Base-by-base conservation (phyloP, 2,329 filamentous ascomycete species). In the Ophiostoma pallidulum region DNA sequence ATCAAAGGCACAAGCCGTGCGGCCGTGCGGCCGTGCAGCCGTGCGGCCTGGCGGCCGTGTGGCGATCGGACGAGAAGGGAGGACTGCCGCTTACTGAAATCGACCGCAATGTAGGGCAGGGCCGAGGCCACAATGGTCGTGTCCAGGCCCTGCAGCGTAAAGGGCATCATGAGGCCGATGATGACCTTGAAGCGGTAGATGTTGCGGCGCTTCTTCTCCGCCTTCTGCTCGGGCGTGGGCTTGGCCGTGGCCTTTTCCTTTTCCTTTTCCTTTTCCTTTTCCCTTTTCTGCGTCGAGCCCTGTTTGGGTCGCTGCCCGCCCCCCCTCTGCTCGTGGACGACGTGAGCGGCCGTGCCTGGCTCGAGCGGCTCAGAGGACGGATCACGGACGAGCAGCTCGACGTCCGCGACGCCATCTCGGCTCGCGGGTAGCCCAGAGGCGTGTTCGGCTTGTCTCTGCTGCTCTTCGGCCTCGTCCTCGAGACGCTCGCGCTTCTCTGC, bases 111-210 rank as follows among this genome's bases (percentile, higher is more conserved):
- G 53, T 72, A 77, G 0, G 77, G 74, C 16, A 80, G 62, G 0
- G 77, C 77, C 10, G 74, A 74, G 3, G 78, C 76, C 10, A 81
- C 55, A 37, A 85, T 81, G 0, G 81, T 85, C 2, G 76, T 66
- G 58, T 86, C 80, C 2, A 85, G 67, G 3, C 77, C 73, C 49
- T 81, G 74, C 0, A 84, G 67, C 8, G 77, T 71, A 56, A 77
- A 84, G 0, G 81, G 80, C 3, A 78, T 63, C 6, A 78, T 60
- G 0, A 85, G 66, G 3, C 79, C 77, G 2, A 72, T 50, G 33
- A 83, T 71, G 10, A 84, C 59, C 56, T 75, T 83, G 69, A 68
- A 75, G 43, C 80, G 68, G 56, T 82, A 71, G 10, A 53, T 62
- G 8, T 57, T 56, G 6, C 60, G 59, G 8, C 58, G 58, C 22